Evolutionary conservation across 2,329 filamentous ascomycete genomes (phyloP), one percentile per base, ranked within the genome.

Genomic region (Trichoderma koningii): DNA sequence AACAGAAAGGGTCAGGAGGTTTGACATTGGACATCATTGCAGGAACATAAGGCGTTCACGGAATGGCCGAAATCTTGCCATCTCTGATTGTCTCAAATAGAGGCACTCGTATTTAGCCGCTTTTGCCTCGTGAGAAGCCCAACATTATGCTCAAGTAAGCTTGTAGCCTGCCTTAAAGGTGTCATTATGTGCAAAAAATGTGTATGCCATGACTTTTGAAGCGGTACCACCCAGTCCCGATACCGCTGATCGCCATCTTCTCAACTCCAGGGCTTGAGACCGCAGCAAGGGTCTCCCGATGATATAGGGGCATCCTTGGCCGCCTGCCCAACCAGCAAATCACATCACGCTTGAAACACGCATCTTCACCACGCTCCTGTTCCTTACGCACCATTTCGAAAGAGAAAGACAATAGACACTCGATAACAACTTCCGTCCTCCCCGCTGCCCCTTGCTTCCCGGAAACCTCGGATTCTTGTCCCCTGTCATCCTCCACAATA

Each of bases 371-470:
- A 55, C 9, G 26, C 59, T 34, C 50, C 38, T 38, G 34, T 38
- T 38, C 34, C 50, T 17, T 45, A 63, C 59, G 50, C 48, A 55
- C 48, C 56, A 21, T 38, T 60, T 60, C 56, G 56, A 60, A 34
- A 51, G 15, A 50, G 28, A 52, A 52, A 44, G 23, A 42, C 51
- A 44, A 42, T n/a, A 52, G 26, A 47, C 44, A 53, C n/a, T 55
- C 48, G 53, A 55, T 63, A 53, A 23, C 59, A 30, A 50, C 30
- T 15, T 45, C 55, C 66, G 63, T 7, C 64, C 66, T 5, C 63
- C 60, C 12, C 59, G n/a, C 61, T 30, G 47, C 17, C 28, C 12
- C 50, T 55, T 41, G 28, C 42, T 71, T 56, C n/a, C 41, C 59
- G 38, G 55, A 34, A 50, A 47, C 28, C 12, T 50, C 52, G 34